Percentiles rank a stretch among this genome's conserved stretches.
These are phyloP conservation scores for Bodo saltans DNA, from an alignment of 78 protist species.

Conservation along the genomic window DNA sequence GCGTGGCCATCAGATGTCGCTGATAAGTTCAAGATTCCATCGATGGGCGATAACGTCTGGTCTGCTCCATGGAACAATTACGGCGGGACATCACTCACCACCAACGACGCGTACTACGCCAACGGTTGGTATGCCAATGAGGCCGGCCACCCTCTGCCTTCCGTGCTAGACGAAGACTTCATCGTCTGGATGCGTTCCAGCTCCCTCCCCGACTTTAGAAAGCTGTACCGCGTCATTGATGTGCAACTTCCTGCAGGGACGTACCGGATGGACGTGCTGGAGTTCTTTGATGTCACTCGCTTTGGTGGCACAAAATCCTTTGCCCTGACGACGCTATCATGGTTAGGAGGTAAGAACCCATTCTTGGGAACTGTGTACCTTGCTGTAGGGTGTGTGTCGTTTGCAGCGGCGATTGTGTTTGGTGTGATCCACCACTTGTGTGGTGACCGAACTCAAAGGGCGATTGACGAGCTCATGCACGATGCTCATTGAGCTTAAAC, in stretches of 20 bases:
- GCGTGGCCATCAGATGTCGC: slow-evolving; percentile 76
- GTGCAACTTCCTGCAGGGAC: slow-evolving; percentile 41
- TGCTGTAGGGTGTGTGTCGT: slow-evolving; percentile 59
- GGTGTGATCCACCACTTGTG: not conserved
- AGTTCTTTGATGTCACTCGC: slow-evolving; percentile 52
- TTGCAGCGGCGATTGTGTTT: slow-evolving; percentile 65
- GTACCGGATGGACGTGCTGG: slow-evolving; percentile 24
- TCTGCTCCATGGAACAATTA: not conserved
- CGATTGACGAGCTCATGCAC: not conserved
- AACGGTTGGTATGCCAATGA: slow-evolving; percentile 13
- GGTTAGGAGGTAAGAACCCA: slow-evolving; percentile 89
- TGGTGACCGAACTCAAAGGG: not conserved
- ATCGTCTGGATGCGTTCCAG: slow-evolving; percentile 92
- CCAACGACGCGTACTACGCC: not conserved
- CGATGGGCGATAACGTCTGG: not conserved
- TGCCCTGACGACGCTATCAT: slow-evolving; percentile 71
- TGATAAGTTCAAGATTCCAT: slow-evolving; percentile 43
- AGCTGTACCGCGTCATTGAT: slow-evolving; percentile 64
- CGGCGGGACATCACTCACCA: not conserved
- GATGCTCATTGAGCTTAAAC: too few species aligned
- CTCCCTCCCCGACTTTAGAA: slow-evolving; percentile 82
- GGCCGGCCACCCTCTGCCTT: slow-evolving; percentile 27
- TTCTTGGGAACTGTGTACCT: slow-evolving; percentile 78
- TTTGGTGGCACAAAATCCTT: slow-evolving; percentile 75
- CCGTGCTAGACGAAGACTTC: slow-evolving; percentile 67